Conservation (phyloP, 495 filamentous ascomycete species). For the Cercophora scortea region DNA sequence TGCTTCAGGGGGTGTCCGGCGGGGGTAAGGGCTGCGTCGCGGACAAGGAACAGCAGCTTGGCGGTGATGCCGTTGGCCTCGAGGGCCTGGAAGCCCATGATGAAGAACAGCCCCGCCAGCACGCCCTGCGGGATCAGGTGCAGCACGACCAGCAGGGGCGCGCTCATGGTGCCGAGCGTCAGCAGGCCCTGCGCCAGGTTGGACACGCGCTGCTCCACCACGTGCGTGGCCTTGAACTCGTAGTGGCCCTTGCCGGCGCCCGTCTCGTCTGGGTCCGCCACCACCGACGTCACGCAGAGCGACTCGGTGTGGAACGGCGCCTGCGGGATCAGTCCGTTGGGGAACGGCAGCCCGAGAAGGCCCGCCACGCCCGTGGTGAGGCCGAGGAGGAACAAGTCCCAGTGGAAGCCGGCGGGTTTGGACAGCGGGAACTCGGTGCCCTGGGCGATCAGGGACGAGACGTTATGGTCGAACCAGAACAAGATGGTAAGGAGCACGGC, state of each 20-base stretch:
- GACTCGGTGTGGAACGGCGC: slow-evolving; percentile 88
- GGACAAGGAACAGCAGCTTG: slow-evolving; percentile 68
- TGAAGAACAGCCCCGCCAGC: slow-evolving; percentile 86
- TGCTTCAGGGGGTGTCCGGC: slow-evolving; percentile 57
- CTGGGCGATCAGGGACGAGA: slow-evolving; percentile 83
- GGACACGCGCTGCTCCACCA: slow-evolving; percentile 85
- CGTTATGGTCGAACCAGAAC: slow-evolving; percentile 93
- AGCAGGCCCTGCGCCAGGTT: slow-evolving; percentile 80
- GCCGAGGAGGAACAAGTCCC: slow-evolving; percentile 89
- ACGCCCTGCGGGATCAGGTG: slow-evolving; percentile 83
- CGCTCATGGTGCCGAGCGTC: slow-evolving; percentile 80
- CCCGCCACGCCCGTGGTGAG: slow-evolving; percentile 80
- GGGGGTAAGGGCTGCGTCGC: slow-evolving; percentile 58
- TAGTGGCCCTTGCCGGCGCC: slow-evolving; percentile 55
- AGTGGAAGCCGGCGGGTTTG: slow-evolving; percentile 93
- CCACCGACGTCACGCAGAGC: slow-evolving; percentile 63
- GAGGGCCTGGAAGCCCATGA: slow-evolving; percentile 84
- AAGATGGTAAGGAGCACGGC: slow-evolving; percentile 77
- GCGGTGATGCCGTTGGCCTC: slow-evolving; percentile 73
- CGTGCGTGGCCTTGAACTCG: slow-evolving; percentile 55
- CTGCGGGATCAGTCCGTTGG: slow-evolving; percentile 88
- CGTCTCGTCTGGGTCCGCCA: slow-evolving; percentile 44
- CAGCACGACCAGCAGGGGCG: slow-evolving; percentile 73
- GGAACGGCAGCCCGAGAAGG: slow-evolving; percentile 79
- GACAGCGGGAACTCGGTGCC: slow-evolving; percentile 85